A percentile compares a stretch with the other conserved stretches of the same genome.
Conservation (phyloP, 305 asterid species). For the Rubia tinctorum region DNA sequence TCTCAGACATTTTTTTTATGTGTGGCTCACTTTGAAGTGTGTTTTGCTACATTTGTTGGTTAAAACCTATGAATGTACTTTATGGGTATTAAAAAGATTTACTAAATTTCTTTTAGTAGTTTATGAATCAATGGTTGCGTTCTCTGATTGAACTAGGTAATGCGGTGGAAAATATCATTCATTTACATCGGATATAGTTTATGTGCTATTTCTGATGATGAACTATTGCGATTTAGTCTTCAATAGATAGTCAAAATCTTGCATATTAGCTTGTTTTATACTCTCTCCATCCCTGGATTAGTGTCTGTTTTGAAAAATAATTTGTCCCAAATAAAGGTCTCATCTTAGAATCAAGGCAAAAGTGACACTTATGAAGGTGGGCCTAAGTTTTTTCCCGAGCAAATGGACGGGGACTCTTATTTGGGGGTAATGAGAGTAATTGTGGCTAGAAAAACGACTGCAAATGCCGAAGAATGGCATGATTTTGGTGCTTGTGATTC, state of each 20-base stretch:
- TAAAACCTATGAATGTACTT: background rate
- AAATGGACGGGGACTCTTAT: too few relatives aligned
- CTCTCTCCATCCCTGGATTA: background rate
- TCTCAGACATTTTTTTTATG: background rate
- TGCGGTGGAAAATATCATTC: background rate
- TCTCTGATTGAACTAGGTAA: background rate
- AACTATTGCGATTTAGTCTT: background rate
- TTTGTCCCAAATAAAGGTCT: background rate
- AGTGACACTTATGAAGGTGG: too few relatives aligned
- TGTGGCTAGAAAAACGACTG: too few relatives aligned
- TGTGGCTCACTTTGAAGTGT: background rate
- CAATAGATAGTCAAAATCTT: background rate
- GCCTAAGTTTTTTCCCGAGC: too few relatives aligned
- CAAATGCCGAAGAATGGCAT: too few relatives aligned
- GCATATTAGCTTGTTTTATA: background rate
- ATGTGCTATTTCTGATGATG: too few relatives aligned
- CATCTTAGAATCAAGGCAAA: background rate
- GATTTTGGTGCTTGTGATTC: too few relatives aligned
- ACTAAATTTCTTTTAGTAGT: too few relatives aligned
- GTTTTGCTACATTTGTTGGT: background rate
- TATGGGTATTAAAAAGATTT: background rate
- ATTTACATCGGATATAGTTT: background rate
- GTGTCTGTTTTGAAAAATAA: background rate
- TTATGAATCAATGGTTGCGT: background rate
- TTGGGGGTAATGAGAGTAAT: too few relatives aligned